Evolutionary conservation across 179 eudicot genomes (phyloP).

Genomic region (Carnegiea gigantea): DNA sequence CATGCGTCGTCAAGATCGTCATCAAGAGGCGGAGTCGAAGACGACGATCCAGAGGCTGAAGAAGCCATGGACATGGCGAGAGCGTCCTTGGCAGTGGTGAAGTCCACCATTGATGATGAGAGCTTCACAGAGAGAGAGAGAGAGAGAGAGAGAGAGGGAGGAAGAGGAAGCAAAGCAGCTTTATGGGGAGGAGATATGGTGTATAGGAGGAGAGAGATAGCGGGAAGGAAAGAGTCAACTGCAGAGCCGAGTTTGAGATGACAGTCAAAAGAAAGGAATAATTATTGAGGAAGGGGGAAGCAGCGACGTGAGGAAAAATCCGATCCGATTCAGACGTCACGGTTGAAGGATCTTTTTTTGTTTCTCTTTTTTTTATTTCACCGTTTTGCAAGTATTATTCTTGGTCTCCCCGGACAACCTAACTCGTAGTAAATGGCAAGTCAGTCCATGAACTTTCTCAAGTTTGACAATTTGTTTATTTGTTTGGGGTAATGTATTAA

Average conservation of each 20-base stretch:
- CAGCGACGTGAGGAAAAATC: background rate
- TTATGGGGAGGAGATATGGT: background rate
- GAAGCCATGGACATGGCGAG: constrained; percentile 29
- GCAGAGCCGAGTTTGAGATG: background rate
- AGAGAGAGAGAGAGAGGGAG: background rate
- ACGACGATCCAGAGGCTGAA: constrained; percentile 22
- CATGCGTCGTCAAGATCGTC: constrained; percentile 52
- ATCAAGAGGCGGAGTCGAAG: constrained; percentile 15
- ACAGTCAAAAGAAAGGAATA: constrained; percentile 27
- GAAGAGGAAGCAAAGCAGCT: constrained; percentile 3
- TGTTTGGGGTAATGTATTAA: too few species aligned
- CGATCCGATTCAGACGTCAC: constrained; percentile 37
- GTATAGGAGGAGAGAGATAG: constrained; percentile 12
- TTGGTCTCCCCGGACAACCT: too few species aligned
- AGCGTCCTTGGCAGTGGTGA: constrained; percentile 5
- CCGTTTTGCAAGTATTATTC: too few species aligned
- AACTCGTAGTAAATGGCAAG: too few species aligned
- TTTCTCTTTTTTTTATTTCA: too few species aligned
- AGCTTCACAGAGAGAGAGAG: background rate
- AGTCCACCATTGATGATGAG: constrained; percentile 34
- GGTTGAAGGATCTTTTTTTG: constrained; percentile 9
- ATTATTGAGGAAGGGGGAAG: background rate
- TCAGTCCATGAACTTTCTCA: too few species aligned
- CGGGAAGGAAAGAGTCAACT: constrained; percentile 24
- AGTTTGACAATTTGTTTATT: too few species aligned